Base-by-base conservation (phyloP, 176 grass and related monocot genomes). In the Puya raimondii region DNA sequence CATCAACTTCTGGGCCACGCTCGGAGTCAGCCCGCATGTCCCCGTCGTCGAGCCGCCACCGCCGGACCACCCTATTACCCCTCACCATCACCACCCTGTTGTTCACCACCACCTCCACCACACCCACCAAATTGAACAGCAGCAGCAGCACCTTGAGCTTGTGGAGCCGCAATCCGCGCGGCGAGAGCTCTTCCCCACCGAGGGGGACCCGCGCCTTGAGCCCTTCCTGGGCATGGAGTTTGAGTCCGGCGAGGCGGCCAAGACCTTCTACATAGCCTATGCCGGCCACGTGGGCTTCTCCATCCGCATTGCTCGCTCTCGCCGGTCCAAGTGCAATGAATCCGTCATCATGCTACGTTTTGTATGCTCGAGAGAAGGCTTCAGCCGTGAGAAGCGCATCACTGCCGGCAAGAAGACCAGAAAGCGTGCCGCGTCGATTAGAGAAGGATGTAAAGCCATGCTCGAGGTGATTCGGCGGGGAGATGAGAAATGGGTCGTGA, bases 361-460 rank as follows among this genome's bases (percentile, higher is more conserved):
- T 75, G 94, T 97, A 14, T 97, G 94, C 76, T 90, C 87, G 2
- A 86, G 84, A 67, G 91, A 96, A 70, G 91, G 91, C 14, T 96
- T 96, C 70, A 85, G 84, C 49, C 78, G 72, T 61, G 89, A 93
- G 80, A 92, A 92, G 70, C 86, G 64, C 23, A 58, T 70, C 0
- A 47, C 81, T 27, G 77, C 47, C 1, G 94, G 89, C 71, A 97
- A 85, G 87, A 97, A 93, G 79, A 93, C 74, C 4, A 86, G 94
- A 70, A 92, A 91, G 63, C 72, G 94, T 23, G 66, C 84, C 8
- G 80, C 94, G n/a, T 92, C 94, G 69, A 89, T 96, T 13, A 80
- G 94, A 65, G 94, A 97, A 65, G 94, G 94, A 11, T 97, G 94
- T 82, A 84, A 84, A 21, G 94, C 94, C 17, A 97, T 97, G 94